Conservation (phyloP, 345 rosid species). For the Eucalyptus pauciflora region DNA sequence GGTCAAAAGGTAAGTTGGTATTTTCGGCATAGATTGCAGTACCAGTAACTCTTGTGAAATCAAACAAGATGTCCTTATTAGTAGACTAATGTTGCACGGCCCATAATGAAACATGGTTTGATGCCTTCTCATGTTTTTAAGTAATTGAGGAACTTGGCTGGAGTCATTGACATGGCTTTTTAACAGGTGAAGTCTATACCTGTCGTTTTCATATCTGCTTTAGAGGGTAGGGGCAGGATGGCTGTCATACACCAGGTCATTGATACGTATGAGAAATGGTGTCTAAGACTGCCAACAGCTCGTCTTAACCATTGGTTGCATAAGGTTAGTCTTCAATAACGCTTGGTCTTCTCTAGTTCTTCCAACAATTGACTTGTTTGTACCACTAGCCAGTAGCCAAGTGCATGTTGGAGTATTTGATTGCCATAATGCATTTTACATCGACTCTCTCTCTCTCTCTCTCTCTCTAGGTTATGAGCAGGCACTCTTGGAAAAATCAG, state of each 20-base stretch:
- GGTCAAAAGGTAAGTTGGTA: background rate
- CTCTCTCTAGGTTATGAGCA: constrained; percentile 65
- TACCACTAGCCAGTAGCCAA: background rate
- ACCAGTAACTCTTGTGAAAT: background rate
- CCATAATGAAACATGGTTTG: background rate
- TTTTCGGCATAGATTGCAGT: background rate
- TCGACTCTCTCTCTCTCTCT: background rate
- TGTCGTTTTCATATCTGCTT: constrained; percentile 73
- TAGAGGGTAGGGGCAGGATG: constrained; percentile 74
- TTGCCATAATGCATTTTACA: background rate
- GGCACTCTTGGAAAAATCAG: constrained; percentile 95
- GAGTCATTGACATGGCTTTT: background rate
- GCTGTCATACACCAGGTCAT: constrained; percentile 68
- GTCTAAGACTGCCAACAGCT: constrained; percentile 79
- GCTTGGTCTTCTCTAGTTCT: background rate
- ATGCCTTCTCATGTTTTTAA: background rate
- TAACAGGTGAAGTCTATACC: constrained; percentile 81
- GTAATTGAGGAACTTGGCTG: background rate
- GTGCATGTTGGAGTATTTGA: background rate
- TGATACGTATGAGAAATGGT: constrained; percentile 77
- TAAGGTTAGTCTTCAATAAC: constrained; percentile 32
- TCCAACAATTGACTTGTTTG: background rate
- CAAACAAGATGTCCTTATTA: background rate
- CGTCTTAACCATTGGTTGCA: constrained; percentile 87
- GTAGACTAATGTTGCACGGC: background rate